phyloP scores from a whole-genome alignment of 345 rosid species.

The Melaleuca quinquenervia region DNA sequence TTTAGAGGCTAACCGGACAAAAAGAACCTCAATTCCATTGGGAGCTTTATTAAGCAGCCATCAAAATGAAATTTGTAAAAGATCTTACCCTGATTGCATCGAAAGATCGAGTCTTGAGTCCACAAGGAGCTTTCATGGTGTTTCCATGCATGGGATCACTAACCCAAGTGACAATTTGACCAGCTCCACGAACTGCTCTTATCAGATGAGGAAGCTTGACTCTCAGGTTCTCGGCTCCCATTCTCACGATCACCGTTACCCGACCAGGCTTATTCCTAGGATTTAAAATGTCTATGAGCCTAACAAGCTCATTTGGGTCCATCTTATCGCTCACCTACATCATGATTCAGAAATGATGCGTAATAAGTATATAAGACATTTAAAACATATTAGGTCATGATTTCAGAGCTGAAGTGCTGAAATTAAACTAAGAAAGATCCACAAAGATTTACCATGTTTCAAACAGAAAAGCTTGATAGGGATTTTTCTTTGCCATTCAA shows the following conservation, averaged over 20 bases:
- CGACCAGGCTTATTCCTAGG: constrained; percentile 27
- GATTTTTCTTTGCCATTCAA: not conserved
- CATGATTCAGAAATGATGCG: not conserved
- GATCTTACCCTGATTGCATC: constrained; percentile 23
- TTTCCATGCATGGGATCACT: constrained; percentile 32
- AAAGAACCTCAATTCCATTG: not conserved
- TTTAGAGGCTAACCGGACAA: not conserved
- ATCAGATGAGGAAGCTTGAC: constrained; percentile 26
- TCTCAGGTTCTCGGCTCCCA: constrained; percentile 30
- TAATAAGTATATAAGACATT: not conserved
- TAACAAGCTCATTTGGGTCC: constrained; percentile 30
- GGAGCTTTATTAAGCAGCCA: not conserved
- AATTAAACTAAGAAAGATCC: not conserved
- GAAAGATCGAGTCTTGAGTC: constrained; percentile 30
- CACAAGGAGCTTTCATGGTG: constrained; percentile 32
- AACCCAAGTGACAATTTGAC: constrained; percentile 28
- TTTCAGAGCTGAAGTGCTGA: not conserved
- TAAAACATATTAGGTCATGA: rapidly evolving
- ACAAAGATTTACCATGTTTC: not conserved
- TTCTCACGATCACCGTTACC: constrained; percentile 25
- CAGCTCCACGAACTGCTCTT: constrained; percentile 22
- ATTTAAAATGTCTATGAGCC: constrained; percentile 21
- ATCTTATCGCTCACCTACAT: constrained; percentile 27
- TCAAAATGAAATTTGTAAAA: not conserved
- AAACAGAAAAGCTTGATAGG: not conserved